These are phyloP conservation scores for Aphanomyces cochlioides DNA, from an alignment of 352 stramenopile genomes.

Conservation along the genomic window DNA sequence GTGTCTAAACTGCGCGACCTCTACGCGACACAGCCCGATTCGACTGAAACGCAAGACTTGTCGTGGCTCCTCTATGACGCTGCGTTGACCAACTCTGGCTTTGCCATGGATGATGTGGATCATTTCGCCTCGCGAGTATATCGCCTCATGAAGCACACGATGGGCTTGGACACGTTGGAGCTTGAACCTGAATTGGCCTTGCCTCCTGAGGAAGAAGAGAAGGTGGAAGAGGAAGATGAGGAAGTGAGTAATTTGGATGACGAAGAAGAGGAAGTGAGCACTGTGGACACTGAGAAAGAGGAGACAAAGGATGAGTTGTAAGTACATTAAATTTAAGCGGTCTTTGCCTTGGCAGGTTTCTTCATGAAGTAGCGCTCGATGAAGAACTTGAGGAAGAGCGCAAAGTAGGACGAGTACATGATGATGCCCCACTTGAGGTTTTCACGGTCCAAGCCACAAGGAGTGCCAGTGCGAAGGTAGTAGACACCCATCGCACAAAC, in stretches of 20 bases:
- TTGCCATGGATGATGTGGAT: slow-evolving; percentile 91
- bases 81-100: slow-evolving; percentile 96
- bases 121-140: slow-evolving; percentile 93
- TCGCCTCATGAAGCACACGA: slow-evolving; percentile 89
- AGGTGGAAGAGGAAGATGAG: slow-evolving; percentile 43
- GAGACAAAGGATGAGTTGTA: slow-evolving; percentile 67
- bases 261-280: slow-evolving; percentile 31
- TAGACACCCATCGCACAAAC: slow-evolving; percentile 71
- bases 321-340: slow-evolving; percentile 19
- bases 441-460: slow-evolving; percentile 72
- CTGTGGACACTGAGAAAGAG: slow-evolving; percentile 25
- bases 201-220: slow-evolving; percentile 46
- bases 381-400: slow-evolving; percentile 91
- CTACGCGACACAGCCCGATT: slow-evolving; percentile 57
- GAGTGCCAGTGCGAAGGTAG: slow-evolving; percentile 64
- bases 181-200: slow-evolving; percentile 96
- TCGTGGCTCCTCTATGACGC: slow-evolving; percentile 98
- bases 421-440: slow-evolving; percentile 88
- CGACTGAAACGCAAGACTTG: slow-evolving; percentile 89
- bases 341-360: slow-evolving; percentile 15
- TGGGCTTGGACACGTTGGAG: slow-evolving; percentile 88
- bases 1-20: slow-evolving; percentile 93
- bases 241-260: slow-evolving; percentile 37
- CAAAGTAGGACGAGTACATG: slow-evolving; percentile 94
- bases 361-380: slow-evolving; percentile 81